A percentile compares a stretch with the other conserved stretches of the same genome.
These are phyloP conservation scores for Thelephora ganbajun DNA, from an alignment of 768 basidiomycete species.

Conservation along the genomic window DNA sequence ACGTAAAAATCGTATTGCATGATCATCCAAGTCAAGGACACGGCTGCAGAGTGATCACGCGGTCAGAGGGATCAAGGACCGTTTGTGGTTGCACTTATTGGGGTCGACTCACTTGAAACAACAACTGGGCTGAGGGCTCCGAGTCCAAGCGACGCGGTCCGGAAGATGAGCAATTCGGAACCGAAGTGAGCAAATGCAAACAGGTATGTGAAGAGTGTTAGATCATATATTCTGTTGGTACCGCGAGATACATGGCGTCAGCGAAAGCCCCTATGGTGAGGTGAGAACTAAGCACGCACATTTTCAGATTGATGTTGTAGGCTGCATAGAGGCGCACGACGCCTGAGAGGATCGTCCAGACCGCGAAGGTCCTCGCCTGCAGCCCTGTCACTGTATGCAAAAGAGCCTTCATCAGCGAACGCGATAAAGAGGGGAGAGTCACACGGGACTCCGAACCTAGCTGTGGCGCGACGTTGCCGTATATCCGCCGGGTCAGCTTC, in stretches of 20 bases:
- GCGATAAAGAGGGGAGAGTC: neutral
- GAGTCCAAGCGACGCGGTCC: slow-evolving; percentile 46
- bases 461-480: slow-evolving; percentile 29
- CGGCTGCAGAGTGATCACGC: slow-evolving; percentile 25
- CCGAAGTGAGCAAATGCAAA: slow-evolving; percentile 85
- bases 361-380: slow-evolving; percentile 80
- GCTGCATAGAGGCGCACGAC: slow-evolving; percentile 78
- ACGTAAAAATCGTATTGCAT: slow-evolving; percentile 74
- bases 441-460: slow-evolving; percentile 10
- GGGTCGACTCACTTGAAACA: slow-evolving; percentile 59
- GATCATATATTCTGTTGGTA: slow-evolving; percentile 64
- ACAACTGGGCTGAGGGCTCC: slow-evolving; percentile 64
- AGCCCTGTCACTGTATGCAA: slow-evolving; percentile 57
- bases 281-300: slow-evolving; percentile 31
- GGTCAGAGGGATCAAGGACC: slow-evolving; percentile 1
- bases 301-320: slow-evolving; percentile 73
- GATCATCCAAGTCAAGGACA: slow-evolving; percentile 76
- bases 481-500: slow-evolving; percentile 66
- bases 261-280: slow-evolving; percentile 2
- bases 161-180: slow-evolving; percentile 75
- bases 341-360: slow-evolving; percentile 83
- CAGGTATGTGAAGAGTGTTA: slow-evolving; percentile 77
- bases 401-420: neutral
- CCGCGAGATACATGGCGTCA: neutral
- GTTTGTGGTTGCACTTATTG: neutral